phyloP scores from a whole-genome alignment of 495 filamentous ascomycete genomes.

The Neurospora sp. region DNA sequence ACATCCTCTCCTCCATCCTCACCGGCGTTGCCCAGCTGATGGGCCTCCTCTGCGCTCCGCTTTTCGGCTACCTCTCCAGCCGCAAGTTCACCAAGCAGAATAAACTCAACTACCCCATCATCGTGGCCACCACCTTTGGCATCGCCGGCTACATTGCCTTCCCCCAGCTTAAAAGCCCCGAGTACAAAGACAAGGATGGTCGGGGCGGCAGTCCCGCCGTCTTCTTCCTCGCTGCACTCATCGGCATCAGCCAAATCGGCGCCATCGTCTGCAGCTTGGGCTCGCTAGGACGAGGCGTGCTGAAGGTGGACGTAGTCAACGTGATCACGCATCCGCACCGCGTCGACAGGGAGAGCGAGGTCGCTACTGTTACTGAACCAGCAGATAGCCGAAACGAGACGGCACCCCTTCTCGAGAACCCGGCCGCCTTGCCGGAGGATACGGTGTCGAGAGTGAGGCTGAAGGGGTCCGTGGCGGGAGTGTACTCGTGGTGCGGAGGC shows the following conservation, averaged over 20 bases:
- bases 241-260: slow-evolving; percentile 89
- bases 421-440: slow-evolving; percentile 9
- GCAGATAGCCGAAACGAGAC: slow-evolving; percentile 14
- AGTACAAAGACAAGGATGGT: slow-evolving; percentile 46
- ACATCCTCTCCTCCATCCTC: slow-evolving; percentile 71
- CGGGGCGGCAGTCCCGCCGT: slow-evolving; percentile 53
- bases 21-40: slow-evolving; percentile 82
- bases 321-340: slow-evolving; percentile 3
- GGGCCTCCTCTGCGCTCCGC: slow-evolving; percentile 72
- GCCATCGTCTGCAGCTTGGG: slow-evolving; percentile 89
- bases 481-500: slow-evolving; percentile 88
- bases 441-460: slow-evolving; percentile 44
- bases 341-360: slow-evolving; percentile 3
- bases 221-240: slow-evolving; percentile 64
- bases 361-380: slow-evolving; percentile 20
- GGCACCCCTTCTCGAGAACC: slow-evolving; percentile 23
- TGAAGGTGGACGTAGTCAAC: slow-evolving; percentile 41
- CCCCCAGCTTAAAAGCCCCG: slow-evolving; percentile 58
- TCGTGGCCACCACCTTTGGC: slow-evolving; percentile 59
- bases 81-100: slow-evolving; percentile 46
- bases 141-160: slow-evolving; percentile 68
- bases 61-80: slow-evolving; percentile 74
- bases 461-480: slow-evolving; percentile 88
- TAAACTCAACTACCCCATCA: slow-evolving; percentile 61
- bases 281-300: slow-evolving; percentile 68